Base-by-base conservation (phyloP, 2,329 filamentous ascomycete species). In the Diaporthe eres region DNA sequence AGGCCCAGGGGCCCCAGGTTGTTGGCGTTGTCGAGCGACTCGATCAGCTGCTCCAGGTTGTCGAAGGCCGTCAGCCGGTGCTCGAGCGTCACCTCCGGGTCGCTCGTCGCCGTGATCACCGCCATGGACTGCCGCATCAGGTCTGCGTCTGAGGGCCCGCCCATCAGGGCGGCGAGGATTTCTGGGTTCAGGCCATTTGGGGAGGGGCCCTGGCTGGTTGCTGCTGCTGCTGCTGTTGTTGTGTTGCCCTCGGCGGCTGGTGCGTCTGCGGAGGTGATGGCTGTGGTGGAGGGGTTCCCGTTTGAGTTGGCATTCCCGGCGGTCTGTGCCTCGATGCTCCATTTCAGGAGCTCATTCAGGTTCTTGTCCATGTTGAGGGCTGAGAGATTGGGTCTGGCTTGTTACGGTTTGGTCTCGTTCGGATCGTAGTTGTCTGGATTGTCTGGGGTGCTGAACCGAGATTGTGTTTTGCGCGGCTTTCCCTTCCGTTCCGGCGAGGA, bases 1-100 rank as follows among this genome's bases (percentile, higher is more conserved):
- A 98, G 88, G 9, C 90, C 90, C 28, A 98, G 87, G 39, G 90
- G 90, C 78, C 92, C 92, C 80, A 99, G 90, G 85, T 98, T 97
- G 88, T 98, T 99, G 75, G 97, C 96, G 84, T 99, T 99, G 88
- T 99, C 97, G 80, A 98, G 92, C 78, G 91, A 92, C 87, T 98
- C 95, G 81, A 98, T 93, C 76, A 98, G 88, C 84, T 98, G 95
- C 86, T 98, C 96, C 78, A 98, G 94, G 86, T 98, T 98, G 89
- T 98, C 96, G 85, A 98, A 97, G 51, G 96, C 96, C 75, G 92
- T 90, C 72, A 97, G 85, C 84, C 94, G 95, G 85, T 95, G 91
- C 58, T 95, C 93, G 68, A 96, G 88, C 5, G 91, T 90, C 74
- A 93, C 87, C 74, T 93, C 89, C 12, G 91, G 86, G 80, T 90